Percentiles rank a stretch among this genome's conserved stretches.
These are phyloP conservation scores for Trichoderma sp. DNA, from an alignment of 2,329 filamentous ascomycete genomes.

Conservation along the genomic window DNA sequence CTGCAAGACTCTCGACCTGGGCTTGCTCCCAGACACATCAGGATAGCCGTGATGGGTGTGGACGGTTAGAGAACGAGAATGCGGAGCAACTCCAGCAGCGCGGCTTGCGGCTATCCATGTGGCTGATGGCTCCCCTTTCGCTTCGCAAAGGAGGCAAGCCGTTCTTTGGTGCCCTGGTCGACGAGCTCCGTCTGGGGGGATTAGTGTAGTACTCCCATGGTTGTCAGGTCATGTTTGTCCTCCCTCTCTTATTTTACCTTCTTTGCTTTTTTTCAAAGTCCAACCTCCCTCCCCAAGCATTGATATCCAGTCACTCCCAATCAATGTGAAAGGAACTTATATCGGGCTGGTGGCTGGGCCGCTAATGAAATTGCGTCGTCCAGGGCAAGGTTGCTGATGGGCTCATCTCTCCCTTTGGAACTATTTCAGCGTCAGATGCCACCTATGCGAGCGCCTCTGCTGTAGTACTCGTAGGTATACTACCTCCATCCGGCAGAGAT, in stretches of 20 bases:
- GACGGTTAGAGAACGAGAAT: neutral
- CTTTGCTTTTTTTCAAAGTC: neutral
- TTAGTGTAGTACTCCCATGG: neutral
- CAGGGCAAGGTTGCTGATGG: slow-evolving; percentile 17
- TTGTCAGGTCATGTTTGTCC: slow-evolving; percentile 10
- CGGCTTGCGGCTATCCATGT: slow-evolving; percentile 20
- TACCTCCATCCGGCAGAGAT: neutral
- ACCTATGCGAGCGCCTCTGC: slow-evolving; percentile 2
- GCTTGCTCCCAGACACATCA: neutral
- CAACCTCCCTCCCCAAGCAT: neutral
- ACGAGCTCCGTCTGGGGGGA: neutral
- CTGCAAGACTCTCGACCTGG: neutral
- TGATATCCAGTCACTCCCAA: neutral
- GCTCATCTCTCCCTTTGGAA: slow-evolving; percentile 6
- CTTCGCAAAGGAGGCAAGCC: slow-evolving; percentile 12
- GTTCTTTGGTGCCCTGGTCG: slow-evolving; percentile 9
- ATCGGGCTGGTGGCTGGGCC: slow-evolving; percentile 14
- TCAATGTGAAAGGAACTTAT: slow-evolving; percentile 16
- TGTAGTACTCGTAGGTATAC: neutral
- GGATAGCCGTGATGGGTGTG: neutral
- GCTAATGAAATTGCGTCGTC: slow-evolving; percentile 25
- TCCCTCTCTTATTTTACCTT: neutral
- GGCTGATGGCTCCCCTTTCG: slow-evolving; percentile 15
- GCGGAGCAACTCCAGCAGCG: slow-evolving; percentile 19
- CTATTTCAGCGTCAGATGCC: neutral